Conservation (phyloP, 75 land plant genomes). For the Pinus taeda region DNA sequence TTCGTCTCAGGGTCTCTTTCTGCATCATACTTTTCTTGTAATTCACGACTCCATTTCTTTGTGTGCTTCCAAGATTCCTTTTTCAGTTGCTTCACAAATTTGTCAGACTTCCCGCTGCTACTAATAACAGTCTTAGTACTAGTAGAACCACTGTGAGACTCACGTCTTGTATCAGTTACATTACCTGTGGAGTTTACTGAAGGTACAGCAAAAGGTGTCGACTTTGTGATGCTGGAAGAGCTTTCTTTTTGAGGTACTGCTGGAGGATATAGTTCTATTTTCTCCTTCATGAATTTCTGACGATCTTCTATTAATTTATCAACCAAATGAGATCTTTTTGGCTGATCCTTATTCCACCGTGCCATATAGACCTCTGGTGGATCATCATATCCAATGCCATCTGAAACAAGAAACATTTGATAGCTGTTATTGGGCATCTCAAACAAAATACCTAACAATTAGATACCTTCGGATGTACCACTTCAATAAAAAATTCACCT, state of each 20-base stretch:
- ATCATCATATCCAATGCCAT: conserved; percentile 72
- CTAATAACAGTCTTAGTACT: conserved; percentile 42
- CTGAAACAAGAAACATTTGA: conserved; percentile 21
- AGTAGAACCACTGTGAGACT: conserved; percentile 4
- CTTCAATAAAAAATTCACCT: neutral
- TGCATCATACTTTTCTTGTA: conserved; percentile 63
- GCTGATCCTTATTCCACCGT: conserved; percentile 59
- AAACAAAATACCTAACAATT: too few relatives aligned
- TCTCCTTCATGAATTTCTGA: conserved; percentile 8
- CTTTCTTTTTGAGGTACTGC: conserved; percentile 7
- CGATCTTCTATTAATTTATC: conserved; percentile 17
- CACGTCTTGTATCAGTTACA: neutral
- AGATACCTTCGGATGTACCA: too few relatives aligned
- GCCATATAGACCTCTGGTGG: conserved; percentile 63
- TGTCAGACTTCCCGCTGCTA: conserved; percentile 49
- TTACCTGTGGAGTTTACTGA: neutral
- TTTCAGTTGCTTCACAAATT: conserved; percentile 36
- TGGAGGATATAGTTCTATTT: neutral
- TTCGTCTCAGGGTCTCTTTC: conserved; percentile 78
- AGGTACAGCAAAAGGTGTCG: neutral
- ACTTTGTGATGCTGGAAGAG: conserved; percentile 8
- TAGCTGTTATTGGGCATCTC: neutral
- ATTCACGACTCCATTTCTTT: conserved; percentile 80
- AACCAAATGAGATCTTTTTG: conserved; percentile 32
- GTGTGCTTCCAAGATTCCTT: conserved; percentile 74